These are phyloP conservation scores for Peribolospora kevripleyi DNA, from an alignment of 768 basidiomycete genomes.

Conservation along the genomic window DNA sequence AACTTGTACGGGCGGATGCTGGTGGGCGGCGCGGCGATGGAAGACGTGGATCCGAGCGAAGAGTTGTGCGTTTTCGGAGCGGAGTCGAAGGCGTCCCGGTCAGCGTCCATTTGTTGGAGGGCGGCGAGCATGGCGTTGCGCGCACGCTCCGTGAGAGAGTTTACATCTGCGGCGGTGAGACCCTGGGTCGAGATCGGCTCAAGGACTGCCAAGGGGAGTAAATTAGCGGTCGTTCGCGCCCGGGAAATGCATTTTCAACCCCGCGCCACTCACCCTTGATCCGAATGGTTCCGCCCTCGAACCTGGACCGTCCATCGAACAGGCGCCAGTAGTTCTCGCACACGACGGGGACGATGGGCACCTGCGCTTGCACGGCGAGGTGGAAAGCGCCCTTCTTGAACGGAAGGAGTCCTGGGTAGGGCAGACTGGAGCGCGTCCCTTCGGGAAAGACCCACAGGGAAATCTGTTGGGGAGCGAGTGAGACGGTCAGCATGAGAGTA, in stretches of 20 bases:
- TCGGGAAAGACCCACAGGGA: constrained; percentile 93
- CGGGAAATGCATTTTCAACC: too few species aligned
- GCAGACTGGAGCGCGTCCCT: constrained; percentile 58
- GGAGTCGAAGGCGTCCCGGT: background rate
- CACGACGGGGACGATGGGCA: constrained; percentile 78
- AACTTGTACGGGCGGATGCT: background rate
- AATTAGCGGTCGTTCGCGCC: background rate
- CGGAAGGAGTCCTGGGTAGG: constrained; percentile 43
- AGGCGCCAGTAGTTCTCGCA: constrained; percentile 79
- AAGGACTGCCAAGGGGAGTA: constrained; percentile 35
- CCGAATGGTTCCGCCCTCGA: constrained; percentile 50
- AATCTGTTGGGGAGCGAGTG: constrained; percentile 23
- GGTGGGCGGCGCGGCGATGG: background rate
- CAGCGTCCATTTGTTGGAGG: constrained; percentile 36
- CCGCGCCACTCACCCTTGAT: constrained; percentile 40
- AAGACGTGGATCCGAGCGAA: too few species aligned
- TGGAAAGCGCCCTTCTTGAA: constrained; percentile 99
- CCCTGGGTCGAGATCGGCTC: constrained; percentile 59
- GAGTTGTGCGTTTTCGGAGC: background rate
- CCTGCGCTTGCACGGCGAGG: constrained; percentile 60
- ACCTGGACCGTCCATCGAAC: constrained; percentile 27
- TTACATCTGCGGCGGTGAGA: constrained; percentile 43
- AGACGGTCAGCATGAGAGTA: background rate
- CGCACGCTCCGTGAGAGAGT: constrained; percentile 38
- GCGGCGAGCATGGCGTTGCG: constrained; percentile 55